Percentiles rank a stretch among this genome's conserved stretches.
Conservation (phyloP, 2,329 filamentous ascomycete genomes). For the Dothistroma pini region DNA sequence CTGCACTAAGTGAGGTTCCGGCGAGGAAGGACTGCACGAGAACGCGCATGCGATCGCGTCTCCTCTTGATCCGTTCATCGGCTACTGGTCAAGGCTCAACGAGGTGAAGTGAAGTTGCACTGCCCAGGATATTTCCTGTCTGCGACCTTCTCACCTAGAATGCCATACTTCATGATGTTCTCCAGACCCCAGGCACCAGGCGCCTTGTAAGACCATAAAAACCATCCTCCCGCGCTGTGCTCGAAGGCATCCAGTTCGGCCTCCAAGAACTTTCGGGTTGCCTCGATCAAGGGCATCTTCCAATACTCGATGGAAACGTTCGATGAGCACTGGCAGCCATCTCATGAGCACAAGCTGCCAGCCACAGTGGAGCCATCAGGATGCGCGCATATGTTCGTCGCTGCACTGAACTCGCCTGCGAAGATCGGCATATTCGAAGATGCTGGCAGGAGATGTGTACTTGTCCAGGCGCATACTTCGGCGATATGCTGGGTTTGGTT, state of each 20-base stretch:
- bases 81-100: no score
- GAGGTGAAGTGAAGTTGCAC: no score
- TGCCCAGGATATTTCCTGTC: conserved; percentile 29
- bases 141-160: conserved; percentile 39
- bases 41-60: no score
- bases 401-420: conserved; percentile 45
- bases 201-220: conserved; percentile 44
- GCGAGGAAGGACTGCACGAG: no score
- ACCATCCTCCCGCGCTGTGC: conserved; percentile 39
- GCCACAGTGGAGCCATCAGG: conserved; percentile 38
- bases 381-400: conserved; percentile 44
- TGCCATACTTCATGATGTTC: conserved; percentile 38
- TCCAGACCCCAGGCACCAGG: conserved; percentile 43
- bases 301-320: conserved; percentile 37
- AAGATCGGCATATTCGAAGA: conserved; percentile 38
- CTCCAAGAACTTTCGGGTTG: conserved; percentile 41
- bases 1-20: no score
- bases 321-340: conserved; percentile 39
- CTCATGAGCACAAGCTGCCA: conserved; percentile 31
- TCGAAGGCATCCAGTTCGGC: conserved; percentile 46
- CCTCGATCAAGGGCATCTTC: conserved; percentile 36
- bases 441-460: conserved; percentile 32
- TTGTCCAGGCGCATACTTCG: conserved; percentile 39
- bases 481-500: conserved; percentile 41
- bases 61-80: no score